Percentiles rank a stretch among this genome's conserved stretches.
Evolutionary conservation across 2,329 filamentous ascomycete genomes (phyloP).

Genomic region (Hymenoscyphus albidus): DNA sequence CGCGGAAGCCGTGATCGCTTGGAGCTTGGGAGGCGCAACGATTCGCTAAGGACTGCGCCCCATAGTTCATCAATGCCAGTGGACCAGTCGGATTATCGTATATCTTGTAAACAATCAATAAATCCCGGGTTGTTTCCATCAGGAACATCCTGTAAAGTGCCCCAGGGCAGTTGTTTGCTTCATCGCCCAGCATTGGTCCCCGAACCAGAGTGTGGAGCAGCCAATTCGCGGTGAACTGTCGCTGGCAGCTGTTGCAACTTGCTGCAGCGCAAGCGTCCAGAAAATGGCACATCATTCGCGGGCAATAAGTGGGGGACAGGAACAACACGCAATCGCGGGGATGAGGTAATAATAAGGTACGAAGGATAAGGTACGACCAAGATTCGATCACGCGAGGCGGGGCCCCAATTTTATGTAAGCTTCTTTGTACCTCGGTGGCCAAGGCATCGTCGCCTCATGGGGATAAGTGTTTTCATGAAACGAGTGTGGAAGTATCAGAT

Average conservation of each 20-base stretch:
- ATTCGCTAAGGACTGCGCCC: slow-evolving; percentile 28
- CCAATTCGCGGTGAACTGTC: neutral
- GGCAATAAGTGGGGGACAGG: neutral
- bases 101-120: too few species aligned
- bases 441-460: neutral
- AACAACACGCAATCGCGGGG: neutral
- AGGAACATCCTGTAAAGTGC: neutral
- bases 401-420: neutral
- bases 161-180: neutral
- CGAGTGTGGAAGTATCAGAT: neutral
- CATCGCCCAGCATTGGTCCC: neutral
- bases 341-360: neutral
- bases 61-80: slow-evolving; percentile 11
- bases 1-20: neutral
- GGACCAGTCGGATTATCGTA: neutral
- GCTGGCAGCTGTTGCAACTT: too few species aligned
- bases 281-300: neutral
- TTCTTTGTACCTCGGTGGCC: neutral
- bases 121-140: neutral
- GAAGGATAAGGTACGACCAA: neutral
- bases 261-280: neutral
- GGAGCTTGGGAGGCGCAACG: slow-evolving; percentile 6
- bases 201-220: neutral
- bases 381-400: neutral
- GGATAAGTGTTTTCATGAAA: neutral